Base-by-base conservation (phyloP, 371 early-diverging fungal genomes). In the Encephalitozoon romaleae region DNA sequence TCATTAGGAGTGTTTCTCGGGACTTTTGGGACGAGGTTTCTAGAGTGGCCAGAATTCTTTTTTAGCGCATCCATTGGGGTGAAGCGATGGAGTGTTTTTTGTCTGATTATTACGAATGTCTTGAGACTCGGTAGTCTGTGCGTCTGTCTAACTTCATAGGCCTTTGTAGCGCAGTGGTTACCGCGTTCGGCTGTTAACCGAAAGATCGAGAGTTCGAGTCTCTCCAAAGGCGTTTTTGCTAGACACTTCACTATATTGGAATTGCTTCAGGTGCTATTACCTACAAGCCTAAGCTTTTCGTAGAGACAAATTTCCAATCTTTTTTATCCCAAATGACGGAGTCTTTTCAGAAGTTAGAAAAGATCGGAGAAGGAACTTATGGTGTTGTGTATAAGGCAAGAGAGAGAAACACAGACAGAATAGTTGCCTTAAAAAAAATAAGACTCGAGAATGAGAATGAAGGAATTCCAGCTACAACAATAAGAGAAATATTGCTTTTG, bases 351-450 rank as follows among this genome's bases (percentile, higher is more conserved):
- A 89, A 90, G 64, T 84, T 90, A 49, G 93, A 93, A 82, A 93
- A 94, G 85, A 88, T 96, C 67, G 95, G 95, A 47, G 95, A 95
- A 87, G 97, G 99, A 39, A 97, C 99, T 28, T 99, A 99, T 81
- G 99, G 95, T n/a, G 93, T 91, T 5, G 98, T 99, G n/a, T 96
- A 90, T 88, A 96, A 94, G 87, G 98, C 94, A 76, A 88, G 90
- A 85, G 90, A 89, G 79, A 88, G 89, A 78, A 83, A 88, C 12
- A 91, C 91, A 39, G 90, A 90, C 42, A 93, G 92, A 74, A 88
- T 93, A 26, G 95, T 97, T 4, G 99, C 99, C 0, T 86, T 99
- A 41, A 98, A 98, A 85, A 93, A 96, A 84, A 94, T 98, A 47
- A 87, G 90, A 23, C 87, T 95, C 73, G 95, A 94, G 73, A 91